Base-by-base conservation (phyloP, 2,329 filamentous ascomycete genomes). In the Colletotrichum salicis region DNA sequence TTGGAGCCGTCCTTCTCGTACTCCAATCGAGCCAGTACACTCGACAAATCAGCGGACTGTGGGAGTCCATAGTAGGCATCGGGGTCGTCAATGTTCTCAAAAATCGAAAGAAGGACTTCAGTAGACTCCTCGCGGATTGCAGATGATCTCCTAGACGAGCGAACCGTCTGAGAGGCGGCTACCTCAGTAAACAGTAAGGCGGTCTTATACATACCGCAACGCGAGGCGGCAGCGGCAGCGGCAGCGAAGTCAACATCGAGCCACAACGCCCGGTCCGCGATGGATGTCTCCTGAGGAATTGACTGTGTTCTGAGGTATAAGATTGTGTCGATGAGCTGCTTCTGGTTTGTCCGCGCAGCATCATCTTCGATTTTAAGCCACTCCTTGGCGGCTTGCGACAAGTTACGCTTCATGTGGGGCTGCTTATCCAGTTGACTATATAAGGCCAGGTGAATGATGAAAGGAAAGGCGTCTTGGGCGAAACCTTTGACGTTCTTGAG, bases 31-130 rank as follows among this genome's bases (percentile, higher is more conserved):
- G 92, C 89, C 70, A 98, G 85, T 1, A 98, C 92, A 12, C 92
- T 94, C 19, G 89, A 86, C 19, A 99, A 83, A 69, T 91, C 95
- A 7, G 94, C 89, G 52, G 90, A 89, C 80, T 97, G 93, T 54
- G 94, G 90, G 8, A 98, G 87, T 4, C 96, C 97, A 78, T 99
- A 99, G 80, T 97, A 99, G 0, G 95, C 92, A 80, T 99, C 96
- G 1, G 95, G 96, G 77, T 99, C 97, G 78, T 98, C 95, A 58
- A 99, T 93, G 72, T 94, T 96, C 78, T 94, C 93, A 79, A 96
- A 99, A 3, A 99, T 95, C 1, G 89, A 86, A 56, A 97, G 86
- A 13, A 98, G 85, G 1, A 97, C 86, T 35, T 93, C 90, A 4
- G 89, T 87, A 7, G 93, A 88, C 31, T 91, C 83, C 75, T 87